A percentile compares a stretch with the other conserved stretches of the same genome.
Evolutionary conservation across 371 early-diverging fungal genomes (phyloP).

Genomic region (Mucor lusitanicus): DNA sequence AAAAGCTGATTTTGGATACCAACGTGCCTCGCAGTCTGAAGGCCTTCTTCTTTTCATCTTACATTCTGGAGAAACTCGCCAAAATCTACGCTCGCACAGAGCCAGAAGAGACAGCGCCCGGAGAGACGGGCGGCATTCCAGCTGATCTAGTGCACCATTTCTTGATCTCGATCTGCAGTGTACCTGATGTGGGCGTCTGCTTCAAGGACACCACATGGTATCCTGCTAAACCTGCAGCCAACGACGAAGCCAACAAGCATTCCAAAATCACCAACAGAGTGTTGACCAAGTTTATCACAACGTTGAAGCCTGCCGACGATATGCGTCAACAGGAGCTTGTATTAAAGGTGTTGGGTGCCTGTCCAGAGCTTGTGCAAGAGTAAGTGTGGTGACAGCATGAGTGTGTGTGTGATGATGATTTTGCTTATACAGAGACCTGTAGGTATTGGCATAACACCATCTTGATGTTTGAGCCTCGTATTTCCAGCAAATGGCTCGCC

Average conservation of each 20-base stretch:
- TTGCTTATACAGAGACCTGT: not conserved
- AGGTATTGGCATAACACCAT: constrained; percentile 67
- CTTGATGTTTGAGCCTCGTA: constrained; percentile 78
- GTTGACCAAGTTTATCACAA: constrained; percentile 61
- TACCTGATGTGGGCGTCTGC: constrained; percentile 78
- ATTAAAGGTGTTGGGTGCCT: constrained; percentile 63
- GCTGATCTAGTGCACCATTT: constrained; percentile 73
- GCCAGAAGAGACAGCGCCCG: constrained; percentile 32
- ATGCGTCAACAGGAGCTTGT: constrained; percentile 69
- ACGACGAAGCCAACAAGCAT: constrained; percentile 24
- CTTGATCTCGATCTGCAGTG: constrained; percentile 71
- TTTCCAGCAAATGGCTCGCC: constrained; percentile 74
- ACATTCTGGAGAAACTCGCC: constrained; percentile 68
- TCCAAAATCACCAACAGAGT: constrained; percentile 56
- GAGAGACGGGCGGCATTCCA: constrained; percentile 49
- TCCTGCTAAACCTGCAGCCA: constrained; percentile 42
- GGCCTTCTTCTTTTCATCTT: constrained; percentile 66
- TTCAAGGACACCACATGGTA: constrained; percentile 79
- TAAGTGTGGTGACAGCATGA: constrained; percentile 32
- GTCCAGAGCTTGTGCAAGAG: constrained; percentile 81
- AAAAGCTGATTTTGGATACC: constrained; percentile 67
- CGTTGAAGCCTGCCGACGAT: constrained; percentile 70
- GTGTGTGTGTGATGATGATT: not conserved
- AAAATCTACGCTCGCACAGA: constrained; percentile 61
- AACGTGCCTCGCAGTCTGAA: constrained; percentile 58